Base-by-base conservation (phyloP, 495 filamentous ascomycete species). In the Penicillium coffeae region DNA sequence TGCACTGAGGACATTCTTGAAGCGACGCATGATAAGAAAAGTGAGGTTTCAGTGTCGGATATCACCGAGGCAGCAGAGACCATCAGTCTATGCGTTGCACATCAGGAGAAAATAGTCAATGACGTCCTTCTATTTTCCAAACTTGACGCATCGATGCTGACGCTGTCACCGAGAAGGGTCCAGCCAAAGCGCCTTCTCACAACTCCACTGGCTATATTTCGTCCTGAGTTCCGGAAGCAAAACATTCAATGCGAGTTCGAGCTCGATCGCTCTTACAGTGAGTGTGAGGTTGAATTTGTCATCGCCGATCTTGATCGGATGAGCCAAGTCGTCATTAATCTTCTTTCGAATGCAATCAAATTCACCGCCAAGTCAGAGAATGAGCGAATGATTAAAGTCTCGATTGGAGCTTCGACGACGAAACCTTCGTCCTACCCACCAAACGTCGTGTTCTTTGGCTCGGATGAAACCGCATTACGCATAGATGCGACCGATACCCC, bases 91-190 rank as follows among this genome's bases (percentile, higher is more conserved):
- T 92, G 88, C 51, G 80, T 86, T 4, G 77, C 82, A 48, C 89
- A 92, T 59, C 87, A 91, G 59, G 88, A 86, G 61, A 74, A 86
- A 8, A 90, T 93, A 35, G 82, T 91, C 3, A 85, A 90, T 56
- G 87, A 90, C 56, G 82, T 92, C 10, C 69, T 92, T 37, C 87
- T 83, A 3, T 78, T 88, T 48, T 89, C 85, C 2, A 95, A 94
- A 55, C 73, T 95, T n/a, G 89, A 94, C 50, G 88, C 84, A 2
- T 81, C 81, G 13, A 68, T 89, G 51, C 66, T 92, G 2, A 73
- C 82, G 12, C 77, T 92, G 18, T 79, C 83, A 7, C 87, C 85
- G 13, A 77, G 80, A 21, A 79, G 78, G 41, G 78, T 84, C 1
- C 77, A 87, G 56, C 89, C 90, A 2, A 65, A 83, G 41, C 64